phyloP scores from a whole-genome alignment of 495 filamentous ascomycete species.

The Cairneyella variabilis region DNA sequence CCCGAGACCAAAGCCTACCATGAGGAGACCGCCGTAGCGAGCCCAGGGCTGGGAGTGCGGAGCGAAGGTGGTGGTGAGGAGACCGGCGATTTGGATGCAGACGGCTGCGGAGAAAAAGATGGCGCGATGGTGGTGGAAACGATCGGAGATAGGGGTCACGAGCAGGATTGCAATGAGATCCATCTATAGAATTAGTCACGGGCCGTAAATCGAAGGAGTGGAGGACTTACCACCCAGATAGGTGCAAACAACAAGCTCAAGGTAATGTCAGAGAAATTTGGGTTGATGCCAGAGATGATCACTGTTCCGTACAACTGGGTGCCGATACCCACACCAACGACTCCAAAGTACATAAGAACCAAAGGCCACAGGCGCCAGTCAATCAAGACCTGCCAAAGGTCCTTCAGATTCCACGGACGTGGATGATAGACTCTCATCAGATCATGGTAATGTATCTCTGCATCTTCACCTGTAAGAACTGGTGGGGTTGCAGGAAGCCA shows the following conservation, averaged over 20 bases:
- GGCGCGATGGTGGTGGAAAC: conserved; percentile 80
- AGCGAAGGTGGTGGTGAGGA: conserved; percentile 77
- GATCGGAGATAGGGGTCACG: conserved; percentile 79
- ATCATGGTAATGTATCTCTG: conserved; percentile 79
- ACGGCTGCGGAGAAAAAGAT: conserved; percentile 75
- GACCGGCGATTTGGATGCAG: conserved; percentile 76
- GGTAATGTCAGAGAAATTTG: conserved; percentile 64
- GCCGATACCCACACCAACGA: conserved; percentile 87
- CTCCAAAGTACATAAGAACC: conserved; percentile 88
- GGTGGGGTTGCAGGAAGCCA: conserved; percentile 64
- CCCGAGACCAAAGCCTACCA: conserved; percentile 87
- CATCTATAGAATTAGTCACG: conserved; percentile 40
- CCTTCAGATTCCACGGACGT: conserved; percentile 62
- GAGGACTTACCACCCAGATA: conserved; percentile 65
- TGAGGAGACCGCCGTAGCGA: conserved; percentile 81
- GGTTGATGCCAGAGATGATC: conserved; percentile 77
- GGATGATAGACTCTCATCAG: conserved; percentile 74
- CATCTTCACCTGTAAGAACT: conserved; percentile 73
- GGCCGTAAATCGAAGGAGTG: conserved; percentile 39
- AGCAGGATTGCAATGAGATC: conserved; percentile 85
- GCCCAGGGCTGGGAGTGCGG: conserved; percentile 67
- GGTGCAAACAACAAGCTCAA: conserved; percentile 82
- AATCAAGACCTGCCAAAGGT: conserved; percentile 63
- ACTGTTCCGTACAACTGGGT: conserved; percentile 82
- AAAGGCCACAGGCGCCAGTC: conserved; percentile 89